Evolutionary conservation across 2,329 filamentous ascomycete species (phyloP), one percentile per base, ranked within the genome.

Genomic region (Cephalotrichum gorgonifer): DNA sequence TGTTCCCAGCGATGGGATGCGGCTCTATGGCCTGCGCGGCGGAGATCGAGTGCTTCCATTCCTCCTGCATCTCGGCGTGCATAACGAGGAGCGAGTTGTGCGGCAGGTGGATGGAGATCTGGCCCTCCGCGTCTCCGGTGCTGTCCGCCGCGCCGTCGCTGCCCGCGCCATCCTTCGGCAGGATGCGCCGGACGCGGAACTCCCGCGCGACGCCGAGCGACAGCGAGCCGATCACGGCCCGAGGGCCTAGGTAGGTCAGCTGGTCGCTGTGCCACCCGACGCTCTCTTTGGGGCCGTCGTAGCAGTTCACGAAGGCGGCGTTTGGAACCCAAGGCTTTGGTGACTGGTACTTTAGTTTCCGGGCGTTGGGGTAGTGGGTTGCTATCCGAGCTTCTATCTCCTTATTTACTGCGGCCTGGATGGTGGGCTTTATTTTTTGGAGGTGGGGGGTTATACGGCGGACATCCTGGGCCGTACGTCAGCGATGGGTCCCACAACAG

Each of bases 51-150:
- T 98, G 93, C 64, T 96, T 97, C 89, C 89, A 97, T 60, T 86
- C 84, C 61, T 97, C 91, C 61, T 97, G 91, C 88, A 95, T 97
- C 61, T 95, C 88, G 1, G 91, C 90, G 60, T 97, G 90, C 93
- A 98, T 97, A 9, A 97, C 74, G 0, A 98, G 74, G 0, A 97
- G 75, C 1, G 88, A 94, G 63, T 97, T 97, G 64, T 97, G 93
- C 0, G 91, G 91, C 0, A 97, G 79, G 57, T 96, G 88, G 41
- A 97, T 93, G 1, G 88, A 82, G 51, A 97, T 91, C 61, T 95
- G 90, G 4, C 90, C 91, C 58, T 86, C 80, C 0, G 76, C 74
- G 54, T 93, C 84, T 2, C 76, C 70, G 12, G 73, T 68, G 3
- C 67, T 64, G 25, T 23, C 27, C 26, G 26, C 25, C 7, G n/a